These are phyloP conservation scores for Fomitopsis serialis DNA, from an alignment of 768 basidiomycete genomes.

Conservation along the genomic window DNA sequence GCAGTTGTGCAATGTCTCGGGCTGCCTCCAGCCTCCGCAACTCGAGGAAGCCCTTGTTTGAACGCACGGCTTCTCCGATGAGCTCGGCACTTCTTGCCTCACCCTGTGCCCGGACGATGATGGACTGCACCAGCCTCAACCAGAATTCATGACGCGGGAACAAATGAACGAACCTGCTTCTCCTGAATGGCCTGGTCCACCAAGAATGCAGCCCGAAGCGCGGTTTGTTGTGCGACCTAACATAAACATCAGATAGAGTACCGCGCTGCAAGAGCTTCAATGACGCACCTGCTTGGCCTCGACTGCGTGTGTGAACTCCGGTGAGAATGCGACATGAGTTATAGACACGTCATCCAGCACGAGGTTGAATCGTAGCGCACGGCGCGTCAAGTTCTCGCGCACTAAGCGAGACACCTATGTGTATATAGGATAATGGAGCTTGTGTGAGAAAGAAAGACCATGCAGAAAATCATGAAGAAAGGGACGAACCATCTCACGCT, in stretches of 20 bases:
- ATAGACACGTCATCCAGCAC: slow-evolving; percentile 98
- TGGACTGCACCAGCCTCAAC: slow-evolving; percentile 55
- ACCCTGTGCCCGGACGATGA: slow-evolving; percentile 96
- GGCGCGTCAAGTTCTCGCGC: slow-evolving; percentile 83
- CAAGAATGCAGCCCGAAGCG: slow-evolving; percentile 92
- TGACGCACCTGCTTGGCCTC: slow-evolving; percentile 79
- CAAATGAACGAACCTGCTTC: slow-evolving; percentile 59
- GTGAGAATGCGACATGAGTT: slow-evolving; percentile 97
- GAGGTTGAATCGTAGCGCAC: slow-evolving; percentile 85
- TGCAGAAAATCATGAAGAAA: background rate
- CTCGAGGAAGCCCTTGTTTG: slow-evolving; percentile 96
- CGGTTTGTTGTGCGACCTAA: slow-evolving; percentile 99
- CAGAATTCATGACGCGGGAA: slow-evolving; percentile 2
- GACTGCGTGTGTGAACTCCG: slow-evolving; percentile 95
- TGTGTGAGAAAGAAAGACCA: background rate
- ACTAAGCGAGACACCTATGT: slow-evolving; percentile 87
- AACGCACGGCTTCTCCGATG: slow-evolving; percentile 92
- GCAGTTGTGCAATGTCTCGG: slow-evolving; percentile 81
- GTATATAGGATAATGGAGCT: background rate
- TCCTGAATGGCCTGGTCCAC: slow-evolving; percentile 99
- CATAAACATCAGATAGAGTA: slow-evolving; percentile 6
- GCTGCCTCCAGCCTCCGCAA: slow-evolving; percentile 93
- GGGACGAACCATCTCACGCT: slow-evolving; percentile 81
- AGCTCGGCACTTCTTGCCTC: slow-evolving; percentile 93
- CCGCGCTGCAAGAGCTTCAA: background rate